Evolutionary conservation across 2,329 filamentous ascomycete genomes (phyloP), one percentile per base, ranked within the genome.

Genomic region (Metarhizium sp.): DNA sequence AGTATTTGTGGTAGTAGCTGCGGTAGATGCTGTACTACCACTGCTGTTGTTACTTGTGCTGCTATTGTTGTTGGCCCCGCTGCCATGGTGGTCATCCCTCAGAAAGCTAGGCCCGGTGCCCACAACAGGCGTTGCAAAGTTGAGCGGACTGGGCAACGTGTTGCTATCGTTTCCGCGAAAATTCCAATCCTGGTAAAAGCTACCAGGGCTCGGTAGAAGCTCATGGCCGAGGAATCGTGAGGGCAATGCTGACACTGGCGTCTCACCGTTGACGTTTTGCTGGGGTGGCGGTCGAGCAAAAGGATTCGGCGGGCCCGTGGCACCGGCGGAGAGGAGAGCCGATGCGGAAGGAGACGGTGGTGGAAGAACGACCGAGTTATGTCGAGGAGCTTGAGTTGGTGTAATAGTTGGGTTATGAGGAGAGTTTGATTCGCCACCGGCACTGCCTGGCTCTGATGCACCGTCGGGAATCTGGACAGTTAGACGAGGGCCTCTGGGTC

Each of bases 381-480:
- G 73, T 30, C 77, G 75, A 48, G 73, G 69, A 11, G 69, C 78
- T 50, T 83, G 81, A 3, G 82, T 79, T 6, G 85, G 82, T 2
- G 77, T 75, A 46, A 81, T 80, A 46, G 76, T 78, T 18, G 81
- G 77, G 43, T 83, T 82, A 46, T 81, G 80, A 36, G 86, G 70
- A 65, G 87, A 75, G 69, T 81, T 68, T 69, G 88, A 88, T 55
- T 88, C 88, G 50, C 79, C 89, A 3, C 87, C 89, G 49, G 84
- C 87, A 58, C 81, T 87, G 56, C 85, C 89, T 49, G 75, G 75
- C 62, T 95, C 90, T 10, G 90, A 95, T 45, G 85, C 84, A 64
- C 95, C 94, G 61, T 91, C 92, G 0, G 94, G 94, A 64, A 99
- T 99, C 66, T 96, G 91, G 4, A 99, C 90, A 63, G 90, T 96